These are phyloP conservation scores for Hypoxylon sp. DNA, from an alignment of 2,329 filamentous ascomycete genomes.

Conservation along the genomic window DNA sequence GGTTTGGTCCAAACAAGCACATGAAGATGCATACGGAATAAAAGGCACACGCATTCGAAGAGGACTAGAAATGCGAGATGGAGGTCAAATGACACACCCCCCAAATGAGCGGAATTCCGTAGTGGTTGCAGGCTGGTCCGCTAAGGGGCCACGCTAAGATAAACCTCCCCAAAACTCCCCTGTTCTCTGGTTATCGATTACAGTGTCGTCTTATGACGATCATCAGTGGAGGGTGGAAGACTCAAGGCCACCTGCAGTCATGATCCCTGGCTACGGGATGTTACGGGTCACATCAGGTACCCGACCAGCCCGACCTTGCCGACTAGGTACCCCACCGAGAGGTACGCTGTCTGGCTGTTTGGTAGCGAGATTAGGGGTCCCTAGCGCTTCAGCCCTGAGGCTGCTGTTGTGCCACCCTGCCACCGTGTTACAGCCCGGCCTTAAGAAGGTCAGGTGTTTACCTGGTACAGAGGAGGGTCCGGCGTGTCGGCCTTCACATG, in stretches of 20 bases:
- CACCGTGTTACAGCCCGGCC: neutral
- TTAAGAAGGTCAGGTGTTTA: conserved; percentile 5
- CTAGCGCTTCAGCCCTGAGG: neutral
- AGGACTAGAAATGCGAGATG: conserved; percentile 5
- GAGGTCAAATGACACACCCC: conserved; percentile 28
- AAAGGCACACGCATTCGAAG: conserved; percentile 11
- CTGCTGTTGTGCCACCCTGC: neutral
- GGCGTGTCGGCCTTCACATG: conserved; percentile 3
- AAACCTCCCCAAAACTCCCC: no score
- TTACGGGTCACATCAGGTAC: neutral
- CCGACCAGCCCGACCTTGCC: neutral
- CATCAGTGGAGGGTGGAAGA: conserved; percentile 8
- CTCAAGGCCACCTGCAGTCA: no score
- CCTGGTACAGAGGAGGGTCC: no score
- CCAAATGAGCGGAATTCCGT: conserved; percentile 20
- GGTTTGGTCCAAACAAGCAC: neutral
- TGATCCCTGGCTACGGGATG: neutral
- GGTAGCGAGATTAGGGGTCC: neutral
- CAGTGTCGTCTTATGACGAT: conserved; percentile 19
- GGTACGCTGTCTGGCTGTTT: neutral
- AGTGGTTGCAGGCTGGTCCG: no score
- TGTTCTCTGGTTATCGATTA: conserved; percentile 10
- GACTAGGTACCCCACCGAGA: no score
- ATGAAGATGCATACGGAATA: conserved; percentile 12
- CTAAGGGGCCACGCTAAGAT: conserved; percentile 18